Conservation (phyloP, 2,329 filamentous ascomycete species). For the Cytospora leucostoma region DNA sequence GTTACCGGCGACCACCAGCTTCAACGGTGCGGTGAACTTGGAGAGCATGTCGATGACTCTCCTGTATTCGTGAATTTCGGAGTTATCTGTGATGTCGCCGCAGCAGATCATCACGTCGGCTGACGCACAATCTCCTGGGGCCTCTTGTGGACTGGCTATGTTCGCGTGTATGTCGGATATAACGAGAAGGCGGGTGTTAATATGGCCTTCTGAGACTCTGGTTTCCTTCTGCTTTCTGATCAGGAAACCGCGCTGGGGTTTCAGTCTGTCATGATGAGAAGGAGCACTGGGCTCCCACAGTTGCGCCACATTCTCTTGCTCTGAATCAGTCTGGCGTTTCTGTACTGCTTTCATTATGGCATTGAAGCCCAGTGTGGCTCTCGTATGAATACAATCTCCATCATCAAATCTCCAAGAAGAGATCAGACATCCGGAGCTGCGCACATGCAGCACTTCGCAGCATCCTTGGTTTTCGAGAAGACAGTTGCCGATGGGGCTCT, state of each 20-base stretch:
- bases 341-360: not conserved
- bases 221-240: not conserved
- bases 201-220: not conserved
- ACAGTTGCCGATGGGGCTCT: no score
- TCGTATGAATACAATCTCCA: no score
- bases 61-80: conserved; percentile 1
- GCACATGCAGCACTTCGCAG: no score
- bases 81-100: conserved; percentile 1
- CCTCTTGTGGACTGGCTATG: not conserved
- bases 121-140: not conserved
- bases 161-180: conserved; percentile 5
- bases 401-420: no score
- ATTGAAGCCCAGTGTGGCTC: no score
- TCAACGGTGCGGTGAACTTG: conserved; percentile 45
- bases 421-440: no score
- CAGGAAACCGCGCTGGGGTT: not conserved
- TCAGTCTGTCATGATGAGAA: not conserved
- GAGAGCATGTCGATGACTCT: not conserved
- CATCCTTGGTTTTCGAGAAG: no score
- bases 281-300: not conserved
- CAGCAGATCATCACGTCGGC: not conserved
- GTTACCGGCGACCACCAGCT: conserved; percentile 54
- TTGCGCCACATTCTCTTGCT: not conserved
- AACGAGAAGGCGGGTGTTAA: conserved; percentile 1
- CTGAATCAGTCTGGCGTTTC: not conserved